phyloP scores from a whole-genome alignment of 2,329 filamentous ascomycete species.

The Hypomyces perniciosus region DNA sequence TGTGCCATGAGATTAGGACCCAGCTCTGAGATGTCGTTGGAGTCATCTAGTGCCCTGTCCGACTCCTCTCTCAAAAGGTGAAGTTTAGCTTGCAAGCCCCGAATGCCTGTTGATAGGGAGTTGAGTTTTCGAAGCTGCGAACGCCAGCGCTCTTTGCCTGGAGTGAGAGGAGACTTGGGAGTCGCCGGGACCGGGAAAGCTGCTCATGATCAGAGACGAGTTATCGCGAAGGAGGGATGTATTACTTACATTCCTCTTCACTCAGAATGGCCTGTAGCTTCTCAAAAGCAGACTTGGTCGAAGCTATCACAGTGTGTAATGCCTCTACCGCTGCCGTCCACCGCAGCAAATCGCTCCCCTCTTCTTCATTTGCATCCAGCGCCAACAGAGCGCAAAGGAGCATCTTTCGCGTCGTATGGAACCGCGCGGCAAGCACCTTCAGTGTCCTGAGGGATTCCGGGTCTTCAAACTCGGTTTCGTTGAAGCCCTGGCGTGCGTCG shows the following conservation, averaged over 20 bases:
- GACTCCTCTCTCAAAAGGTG: constrained; percentile 88
- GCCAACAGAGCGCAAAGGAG: constrained; percentile 86
- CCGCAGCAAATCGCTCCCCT: constrained; percentile 66
- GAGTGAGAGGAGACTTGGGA: constrained; percentile 57
- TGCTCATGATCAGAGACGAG: constrained; percentile 21
- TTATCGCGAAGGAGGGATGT: constrained; percentile 1
- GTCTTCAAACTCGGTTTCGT: constrained; percentile 67
- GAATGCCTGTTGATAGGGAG: constrained; percentile 81
- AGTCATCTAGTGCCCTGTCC: constrained; percentile 68
- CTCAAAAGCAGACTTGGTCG: constrained; percentile 57
- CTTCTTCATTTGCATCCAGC: constrained; percentile 74
- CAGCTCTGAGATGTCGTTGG: constrained; percentile 66
- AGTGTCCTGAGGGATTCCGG: constrained; percentile 70
- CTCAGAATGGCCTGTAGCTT: constrained; percentile 63
- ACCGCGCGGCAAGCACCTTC: constrained; percentile 73
- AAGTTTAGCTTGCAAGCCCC: constrained; percentile 89
- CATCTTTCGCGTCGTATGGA: constrained; percentile 75
- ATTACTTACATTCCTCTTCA: constrained; percentile 69
- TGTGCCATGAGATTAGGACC: constrained; percentile 75
- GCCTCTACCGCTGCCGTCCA: constrained; percentile 76
- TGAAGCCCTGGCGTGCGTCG: constrained; percentile 61
- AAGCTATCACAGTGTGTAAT: constrained; percentile 58
- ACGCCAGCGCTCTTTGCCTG: constrained; percentile 76
- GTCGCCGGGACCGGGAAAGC: constrained; percentile 50
- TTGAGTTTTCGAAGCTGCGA: constrained; percentile 84